phyloP scores from a whole-genome alignment of 164 flowering plant genomes.

The Piper betle region DNA sequence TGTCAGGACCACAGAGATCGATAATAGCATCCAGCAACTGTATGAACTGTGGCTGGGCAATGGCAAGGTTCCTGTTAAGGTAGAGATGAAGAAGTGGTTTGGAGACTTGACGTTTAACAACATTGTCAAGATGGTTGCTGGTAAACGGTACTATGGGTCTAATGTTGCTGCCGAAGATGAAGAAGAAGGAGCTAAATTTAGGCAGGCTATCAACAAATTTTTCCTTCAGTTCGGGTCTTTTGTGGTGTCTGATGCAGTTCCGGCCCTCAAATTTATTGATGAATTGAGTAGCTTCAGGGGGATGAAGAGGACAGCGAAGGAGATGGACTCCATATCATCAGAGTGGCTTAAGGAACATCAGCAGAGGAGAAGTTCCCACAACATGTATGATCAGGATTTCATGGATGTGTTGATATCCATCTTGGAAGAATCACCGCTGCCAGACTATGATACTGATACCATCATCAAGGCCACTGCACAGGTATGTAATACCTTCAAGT shows the following conservation, averaged over 20 bases:
- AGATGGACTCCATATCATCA: conserved; percentile 12
- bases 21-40: conserved; percentile 11
- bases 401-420: conserved; percentile 20
- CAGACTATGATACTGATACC: conserved; percentile 13
- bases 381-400: conserved; percentile 13
- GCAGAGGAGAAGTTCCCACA: not conserved
- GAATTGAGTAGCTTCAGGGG: conserved; percentile 9
- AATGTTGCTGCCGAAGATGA: not conserved
- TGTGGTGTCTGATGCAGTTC: conserved; percentile 22
- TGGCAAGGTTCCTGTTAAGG: conserved; percentile 1
- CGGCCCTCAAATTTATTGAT: conserved; percentile 26
- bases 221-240: conserved; percentile 7
- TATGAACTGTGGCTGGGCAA: conserved; percentile 4
- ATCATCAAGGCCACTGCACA: conserved; percentile 18
- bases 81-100: conserved; percentile 31
- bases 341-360: conserved; percentile 23
- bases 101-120: conserved; percentile 18
- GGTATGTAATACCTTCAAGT: conserved; percentile 7
- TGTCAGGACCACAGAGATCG: conserved; percentile 17
- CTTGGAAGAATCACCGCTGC: not conserved
- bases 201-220: conserved; percentile 9
- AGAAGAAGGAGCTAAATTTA: conserved; percentile 7
- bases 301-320: conserved; percentile 18
- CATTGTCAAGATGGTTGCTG: conserved; percentile 19
- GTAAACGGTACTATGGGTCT: conserved; percentile 20